Evolutionary conservation across 352 stramenopile genomes (phyloP).

Genomic region (Elongisporangium prolatum): DNA sequence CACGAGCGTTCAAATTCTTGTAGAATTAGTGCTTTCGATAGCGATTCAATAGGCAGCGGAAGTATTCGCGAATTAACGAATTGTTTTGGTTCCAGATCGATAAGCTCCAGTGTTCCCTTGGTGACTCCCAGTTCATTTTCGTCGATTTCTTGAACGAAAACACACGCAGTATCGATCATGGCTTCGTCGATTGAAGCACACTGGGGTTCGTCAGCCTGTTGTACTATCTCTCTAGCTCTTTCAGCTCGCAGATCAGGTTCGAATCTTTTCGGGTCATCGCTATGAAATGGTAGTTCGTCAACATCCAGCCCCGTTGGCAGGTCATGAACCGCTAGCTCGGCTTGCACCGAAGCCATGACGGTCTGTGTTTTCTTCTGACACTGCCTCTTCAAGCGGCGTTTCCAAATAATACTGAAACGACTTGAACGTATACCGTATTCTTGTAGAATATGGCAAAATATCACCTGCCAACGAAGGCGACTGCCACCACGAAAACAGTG

Average conservation of each 20-base stretch:
- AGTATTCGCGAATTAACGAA: slow-evolving; percentile 7
- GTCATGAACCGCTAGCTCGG: neutral
- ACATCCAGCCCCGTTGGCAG: neutral
- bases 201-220: neutral
- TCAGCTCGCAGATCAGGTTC: neutral
- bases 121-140: slow-evolving; percentile 3
- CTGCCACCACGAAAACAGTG: no score
- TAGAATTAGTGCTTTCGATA: slow-evolving; percentile 23
- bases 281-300: neutral
- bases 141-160: neutral
- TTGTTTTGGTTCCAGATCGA: slow-evolving; percentile 4
- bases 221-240: neutral
- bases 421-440: neutral
- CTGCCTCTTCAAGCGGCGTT: neutral
- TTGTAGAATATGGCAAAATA: no score
- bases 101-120: slow-evolving; percentile 12
- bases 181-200: neutral
- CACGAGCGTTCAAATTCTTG: slow-evolving; percentile 32
- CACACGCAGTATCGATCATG: neutral
- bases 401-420: neutral
- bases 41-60: slow-evolving; percentile 15
- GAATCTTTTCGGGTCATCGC: neutral
- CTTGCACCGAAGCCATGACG: neutral
- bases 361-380: neutral
- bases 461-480: no score